Conservation (phyloP, 306 rosid genomes). For the Biancaea sappan region DNA sequence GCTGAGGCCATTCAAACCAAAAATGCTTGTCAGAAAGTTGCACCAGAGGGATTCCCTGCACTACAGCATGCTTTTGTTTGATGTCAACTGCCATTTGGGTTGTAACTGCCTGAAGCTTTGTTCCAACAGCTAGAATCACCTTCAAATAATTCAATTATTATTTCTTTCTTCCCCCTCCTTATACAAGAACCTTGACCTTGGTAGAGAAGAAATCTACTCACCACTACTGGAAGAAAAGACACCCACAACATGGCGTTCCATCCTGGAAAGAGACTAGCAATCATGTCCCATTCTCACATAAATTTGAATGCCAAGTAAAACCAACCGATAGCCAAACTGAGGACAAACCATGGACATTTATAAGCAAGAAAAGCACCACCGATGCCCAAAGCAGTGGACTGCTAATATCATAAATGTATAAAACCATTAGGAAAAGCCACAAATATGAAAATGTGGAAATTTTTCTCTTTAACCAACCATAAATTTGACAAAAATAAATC, state of each 20-base stretch:
- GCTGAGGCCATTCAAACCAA: slow-evolving; percentile 83
- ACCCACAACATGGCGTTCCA: slow-evolving; percentile 68
- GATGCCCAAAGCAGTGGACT: slow-evolving; percentile 89
- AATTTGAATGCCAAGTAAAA: slow-evolving; percentile 11
- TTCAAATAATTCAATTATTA: slow-evolving; percentile 40
- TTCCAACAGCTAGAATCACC: slow-evolving; percentile 86
- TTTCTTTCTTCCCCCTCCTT: not conserved
- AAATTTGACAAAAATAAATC: not conserved
- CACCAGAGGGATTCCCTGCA: slow-evolving; percentile 95
- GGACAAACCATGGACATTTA: slow-evolving; percentile 78
- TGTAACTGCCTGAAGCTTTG: slow-evolving; percentile 88
- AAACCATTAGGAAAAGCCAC: slow-evolving; percentile 21
- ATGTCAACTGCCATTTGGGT: slow-evolving; percentile 86
- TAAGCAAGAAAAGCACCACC: slow-evolving; percentile 75
- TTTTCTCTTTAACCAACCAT: not conserved
- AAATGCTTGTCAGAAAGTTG: slow-evolving; percentile 88
- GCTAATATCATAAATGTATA: slow-evolving; percentile 41
- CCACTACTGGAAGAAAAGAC: slow-evolving; percentile 73
- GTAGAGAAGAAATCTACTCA: slow-evolving; percentile 37
- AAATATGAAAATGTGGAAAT: slow-evolving; percentile 12
- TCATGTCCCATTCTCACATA: not conserved
- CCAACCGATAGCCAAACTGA: not conserved
- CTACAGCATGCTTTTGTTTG: slow-evolving; percentile 85
- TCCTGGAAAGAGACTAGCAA: slow-evolving; percentile 50
- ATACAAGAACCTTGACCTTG: not conserved